phyloP scores from a whole-genome alignment of 148 eudicot genomes.

The Persicaria maculosa region DNA sequence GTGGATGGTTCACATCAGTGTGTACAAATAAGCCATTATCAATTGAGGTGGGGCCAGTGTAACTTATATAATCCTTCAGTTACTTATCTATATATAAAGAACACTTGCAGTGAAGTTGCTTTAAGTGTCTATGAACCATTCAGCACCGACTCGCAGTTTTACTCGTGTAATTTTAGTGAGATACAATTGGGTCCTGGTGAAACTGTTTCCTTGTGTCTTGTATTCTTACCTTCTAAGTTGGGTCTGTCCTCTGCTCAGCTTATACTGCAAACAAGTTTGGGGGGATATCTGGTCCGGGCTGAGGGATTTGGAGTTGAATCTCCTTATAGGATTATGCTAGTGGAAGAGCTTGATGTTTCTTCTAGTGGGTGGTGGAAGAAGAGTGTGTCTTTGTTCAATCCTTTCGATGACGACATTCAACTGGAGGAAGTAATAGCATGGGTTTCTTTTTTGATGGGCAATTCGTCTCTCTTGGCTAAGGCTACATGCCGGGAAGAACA shows the following conservation, averaged over 20 bases:
- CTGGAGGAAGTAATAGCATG: constrained; percentile 59
- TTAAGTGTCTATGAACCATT: constrained; percentile 54
- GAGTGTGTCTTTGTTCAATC: constrained; percentile 55
- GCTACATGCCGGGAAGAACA: constrained; percentile 36
- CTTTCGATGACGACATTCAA: constrained; percentile 54
- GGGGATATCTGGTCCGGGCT: constrained; percentile 72
- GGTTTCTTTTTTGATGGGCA: constrained; percentile 38
- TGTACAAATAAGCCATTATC: constrained; percentile 49
- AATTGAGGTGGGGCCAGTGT: constrained; percentile 70
- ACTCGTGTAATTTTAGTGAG: constrained; percentile 67
- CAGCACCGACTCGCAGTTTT: constrained; percentile 71
- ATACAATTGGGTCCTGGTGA: constrained; percentile 66
- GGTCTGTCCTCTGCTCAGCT: constrained; percentile 68
- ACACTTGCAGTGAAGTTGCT: constrained; percentile 38
- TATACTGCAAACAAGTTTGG: constrained; percentile 71
- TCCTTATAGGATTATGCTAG: constrained; percentile 43
- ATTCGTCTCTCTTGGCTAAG: constrained; percentile 29
- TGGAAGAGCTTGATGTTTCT: constrained; percentile 36
- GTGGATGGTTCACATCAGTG: constrained; percentile 32
- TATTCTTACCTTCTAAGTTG: constrained; percentile 54
- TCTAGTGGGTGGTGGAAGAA: constrained; percentile 54
- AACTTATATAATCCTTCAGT: constrained; percentile 52
- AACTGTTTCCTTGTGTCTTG: constrained; percentile 51
- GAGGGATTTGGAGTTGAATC: constrained; percentile 66
- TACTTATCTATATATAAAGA: constrained; percentile 47